These are phyloP conservation scores for Akanthomyces lecanii DNA, from an alignment of 2,329 filamentous ascomycete species.

Conservation along the genomic window DNA sequence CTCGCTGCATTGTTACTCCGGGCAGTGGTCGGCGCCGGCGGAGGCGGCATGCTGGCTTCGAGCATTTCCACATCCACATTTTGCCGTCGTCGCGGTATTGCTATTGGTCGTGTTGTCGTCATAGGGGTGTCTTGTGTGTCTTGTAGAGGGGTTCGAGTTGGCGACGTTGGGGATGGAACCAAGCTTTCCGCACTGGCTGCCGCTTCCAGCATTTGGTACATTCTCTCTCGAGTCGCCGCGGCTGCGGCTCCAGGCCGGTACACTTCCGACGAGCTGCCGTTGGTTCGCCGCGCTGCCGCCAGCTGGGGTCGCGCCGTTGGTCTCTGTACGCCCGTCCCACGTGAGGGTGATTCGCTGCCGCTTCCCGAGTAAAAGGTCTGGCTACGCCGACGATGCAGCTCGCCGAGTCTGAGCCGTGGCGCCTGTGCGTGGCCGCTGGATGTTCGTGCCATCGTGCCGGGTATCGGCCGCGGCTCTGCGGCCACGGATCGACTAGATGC, in stretches of 20 bases:
- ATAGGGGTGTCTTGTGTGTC: not conserved
- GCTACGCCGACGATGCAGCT: conserved; percentile 4
- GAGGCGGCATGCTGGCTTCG: conserved; percentile 7
- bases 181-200: not conserved
- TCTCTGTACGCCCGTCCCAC: not conserved
- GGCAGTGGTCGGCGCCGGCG: not conserved
- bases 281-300: not conserved
- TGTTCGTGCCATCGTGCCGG: not conserved
- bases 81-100: not conserved
- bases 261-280: not conserved
- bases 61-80: conserved; percentile 11
- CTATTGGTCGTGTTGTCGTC: not conserved
- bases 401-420: not conserved
- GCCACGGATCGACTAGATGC: not conserved
- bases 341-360: not conserved
- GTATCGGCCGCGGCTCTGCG: not conserved
- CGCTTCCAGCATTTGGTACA: not conserved
- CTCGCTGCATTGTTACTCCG: not conserved
- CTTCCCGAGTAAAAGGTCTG: not conserved
- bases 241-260: not conserved
- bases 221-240: not conserved
- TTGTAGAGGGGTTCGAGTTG: not conserved
- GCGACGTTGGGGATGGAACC: not conserved
- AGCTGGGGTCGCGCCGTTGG: not conserved
- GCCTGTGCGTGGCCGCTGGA: not conserved